These are phyloP conservation scores for Lipomyces sp. DNA, from an alignment of 805 yeast genomes.

Conservation along the genomic window DNA sequence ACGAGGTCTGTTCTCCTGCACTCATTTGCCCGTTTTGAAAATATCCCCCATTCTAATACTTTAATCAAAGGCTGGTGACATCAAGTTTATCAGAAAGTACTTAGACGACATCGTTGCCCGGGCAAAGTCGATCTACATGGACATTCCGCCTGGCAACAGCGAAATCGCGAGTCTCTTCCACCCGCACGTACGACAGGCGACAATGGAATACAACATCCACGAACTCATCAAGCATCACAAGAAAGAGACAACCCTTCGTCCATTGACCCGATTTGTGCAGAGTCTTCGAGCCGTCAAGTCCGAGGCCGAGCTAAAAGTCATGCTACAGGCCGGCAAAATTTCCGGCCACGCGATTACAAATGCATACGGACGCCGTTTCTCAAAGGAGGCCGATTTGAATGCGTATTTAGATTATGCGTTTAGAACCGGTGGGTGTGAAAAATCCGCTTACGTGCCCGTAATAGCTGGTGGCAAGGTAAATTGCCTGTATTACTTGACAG, in stretches of 20 bases:
- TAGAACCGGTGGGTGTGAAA: conserved; percentile 85
- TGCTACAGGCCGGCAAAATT: conserved; percentile 82
- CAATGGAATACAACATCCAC: conserved; percentile 21
- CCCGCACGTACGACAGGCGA: conserved; percentile 13
- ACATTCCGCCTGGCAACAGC: conserved; percentile 42
- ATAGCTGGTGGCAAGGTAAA: conserved; percentile 80
- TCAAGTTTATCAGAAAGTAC: conserved; percentile 49
- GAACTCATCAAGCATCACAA: conserved; percentile 22
- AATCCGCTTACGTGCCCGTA: conserved; percentile 90
- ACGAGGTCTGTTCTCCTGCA: conserved; percentile 51
- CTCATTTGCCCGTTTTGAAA: not conserved
- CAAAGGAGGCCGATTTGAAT: conserved; percentile 76
- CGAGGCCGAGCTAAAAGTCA: conserved; percentile 70
- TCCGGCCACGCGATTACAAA: conserved; percentile 83
- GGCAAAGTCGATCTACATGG: conserved; percentile 61
- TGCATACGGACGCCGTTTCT: conserved; percentile 71
- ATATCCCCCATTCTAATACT: not conserved
- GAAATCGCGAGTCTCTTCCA: conserved; percentile 22
- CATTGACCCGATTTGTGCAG: conserved; percentile 53
- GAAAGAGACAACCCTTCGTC: conserved; percentile 26
- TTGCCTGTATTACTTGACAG: not conserved
- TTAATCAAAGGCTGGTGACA: conserved; percentile 51
- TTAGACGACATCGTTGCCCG: conserved; percentile 55
- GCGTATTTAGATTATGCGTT: conserved; percentile 83
- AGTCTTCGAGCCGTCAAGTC: conserved; percentile 73